Base-by-base conservation (phyloP, 73 alveolate species). In the Uronychia setigera region DNA sequence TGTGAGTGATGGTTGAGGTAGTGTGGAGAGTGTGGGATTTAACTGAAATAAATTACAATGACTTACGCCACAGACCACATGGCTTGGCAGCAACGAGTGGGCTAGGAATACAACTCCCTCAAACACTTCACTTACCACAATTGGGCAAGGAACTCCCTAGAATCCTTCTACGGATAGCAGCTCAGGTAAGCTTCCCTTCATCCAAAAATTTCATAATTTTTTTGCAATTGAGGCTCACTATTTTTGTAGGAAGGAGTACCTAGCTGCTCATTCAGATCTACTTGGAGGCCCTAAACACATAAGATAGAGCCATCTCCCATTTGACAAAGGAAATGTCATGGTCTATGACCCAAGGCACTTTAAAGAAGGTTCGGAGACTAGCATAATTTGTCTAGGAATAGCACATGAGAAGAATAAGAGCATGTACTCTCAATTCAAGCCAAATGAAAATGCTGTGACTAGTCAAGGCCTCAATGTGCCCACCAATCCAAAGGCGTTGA, bases 21-120 rank as follows among this genome's bases (percentile, higher is more conserved):
- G n/a, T n/a, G n/a, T n/a, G n/a, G n/a, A n/a, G n/a, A n/a, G n/a
- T n/a, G n/a, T n/a, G n/a, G n/a, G n/a, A n/a, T n/a, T 46, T 46
- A 46, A 46, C 67, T 46, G 67, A 57, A 35, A 25, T 25, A 80
- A 80, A 28, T 28, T 58, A 83, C 67, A 29, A 83, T 83, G 89
- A 83, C 80, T 74, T 67, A 26, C 32, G 84, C 78, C 26, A 11
- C 84, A 1, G 89, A 83, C 31, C 89, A 83, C 29, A 1, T 74
- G 77, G 89, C 89, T 1, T 83, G 89, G 89, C 89, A 83, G 35
- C 83, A 83, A 35, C 67, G 89, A 35, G 89, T 83, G 31, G 46
- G 30, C 32, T 58, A 83, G 34, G 89, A 83, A 30, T 60, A 13
- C 79, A 60, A 60, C 67, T 46, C 67, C 19, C 67, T 46, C n/a